Evolutionary conservation across 805 yeast species (phyloP).

Genomic region (Diddensiella transvaalensis): DNA sequence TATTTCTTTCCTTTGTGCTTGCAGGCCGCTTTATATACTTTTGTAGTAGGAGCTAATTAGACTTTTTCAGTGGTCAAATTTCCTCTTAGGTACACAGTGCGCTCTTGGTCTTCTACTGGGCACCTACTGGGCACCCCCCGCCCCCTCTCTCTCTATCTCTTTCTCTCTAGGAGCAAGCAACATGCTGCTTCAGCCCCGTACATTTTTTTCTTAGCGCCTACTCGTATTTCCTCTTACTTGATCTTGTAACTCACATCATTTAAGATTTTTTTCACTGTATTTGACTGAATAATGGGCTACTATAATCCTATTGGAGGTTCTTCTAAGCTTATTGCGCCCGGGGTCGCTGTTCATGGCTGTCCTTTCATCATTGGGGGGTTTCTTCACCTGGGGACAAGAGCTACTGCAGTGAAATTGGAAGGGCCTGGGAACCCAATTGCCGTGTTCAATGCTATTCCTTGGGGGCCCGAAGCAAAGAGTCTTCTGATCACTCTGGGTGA

Average conservation of each 20-base stretch:
- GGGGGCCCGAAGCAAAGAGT: constrained; percentile 21
- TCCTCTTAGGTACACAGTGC: too few relatives aligned
- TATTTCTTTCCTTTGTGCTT: too few relatives aligned
- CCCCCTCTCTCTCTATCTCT: too few relatives aligned
- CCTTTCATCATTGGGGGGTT: constrained; percentile 18
- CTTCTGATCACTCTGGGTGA: constrained; percentile 10
- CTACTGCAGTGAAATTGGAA: constrained; percentile 20
- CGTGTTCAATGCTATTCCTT: constrained; percentile 24
- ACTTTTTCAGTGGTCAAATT: too few relatives aligned
- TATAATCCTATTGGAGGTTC: constrained; percentile 23
- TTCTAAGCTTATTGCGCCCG: constrained; percentile 12
- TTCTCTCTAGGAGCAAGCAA: too few relatives aligned
- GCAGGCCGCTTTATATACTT: too few relatives aligned
- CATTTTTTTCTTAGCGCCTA: too few relatives aligned
- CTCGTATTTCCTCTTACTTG: too few relatives aligned
- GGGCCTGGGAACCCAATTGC: constrained; percentile 16
- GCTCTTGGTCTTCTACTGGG: too few relatives aligned
- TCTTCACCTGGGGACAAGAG: constrained; percentile 22
- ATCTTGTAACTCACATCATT: neutral
- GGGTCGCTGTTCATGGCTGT: constrained; percentile 23
- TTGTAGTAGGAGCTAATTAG: too few relatives aligned
- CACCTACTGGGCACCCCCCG: too few relatives aligned
- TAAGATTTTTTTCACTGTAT: neutral
- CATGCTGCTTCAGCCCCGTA: too few relatives aligned
- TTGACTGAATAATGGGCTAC: constrained; percentile 5